Evolutionary conservation across 2,329 filamentous ascomycete species (phyloP).

Genomic region (Ophiocordyceps camponoti-leonardi): DNA sequence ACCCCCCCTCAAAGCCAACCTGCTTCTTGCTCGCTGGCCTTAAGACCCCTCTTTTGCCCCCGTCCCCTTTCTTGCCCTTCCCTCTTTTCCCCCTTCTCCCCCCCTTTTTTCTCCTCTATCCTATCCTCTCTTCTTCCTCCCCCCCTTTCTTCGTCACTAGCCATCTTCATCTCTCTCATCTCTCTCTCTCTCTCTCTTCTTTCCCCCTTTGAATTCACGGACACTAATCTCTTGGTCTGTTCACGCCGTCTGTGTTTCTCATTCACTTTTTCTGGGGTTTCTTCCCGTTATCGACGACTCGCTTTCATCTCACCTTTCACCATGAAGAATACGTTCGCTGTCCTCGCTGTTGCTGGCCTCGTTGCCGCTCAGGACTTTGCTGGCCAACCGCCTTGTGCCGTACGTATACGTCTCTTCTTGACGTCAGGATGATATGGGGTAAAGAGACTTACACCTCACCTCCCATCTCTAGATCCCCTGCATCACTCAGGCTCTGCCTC

Average conservation of each 20-base stretch:
- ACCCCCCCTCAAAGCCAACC: too few species aligned
- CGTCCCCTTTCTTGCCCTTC: not conserved
- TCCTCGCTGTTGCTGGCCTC: conserved; percentile 16
- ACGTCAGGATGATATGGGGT: not conserved
- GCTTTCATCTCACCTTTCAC: too few species aligned
- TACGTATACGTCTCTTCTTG: conserved; percentile 7
- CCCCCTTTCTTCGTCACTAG: not conserved
- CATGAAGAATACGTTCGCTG: conserved; percentile 22
- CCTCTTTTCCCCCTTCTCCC: too few species aligned
- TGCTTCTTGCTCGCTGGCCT: too few species aligned
- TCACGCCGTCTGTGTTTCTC: too few species aligned
- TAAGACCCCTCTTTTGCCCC: too few species aligned
- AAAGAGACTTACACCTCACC: not conserved
- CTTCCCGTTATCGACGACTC: too few species aligned
- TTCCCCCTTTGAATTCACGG: too few species aligned
- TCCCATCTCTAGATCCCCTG: conserved; percentile 12
- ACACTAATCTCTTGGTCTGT: not conserved
- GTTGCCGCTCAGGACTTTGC: conserved; percentile 20
- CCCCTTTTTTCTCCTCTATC: not conserved
- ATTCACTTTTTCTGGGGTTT: too few species aligned
- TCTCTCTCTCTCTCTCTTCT: too few species aligned
- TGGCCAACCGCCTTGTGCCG: conserved; percentile 20
- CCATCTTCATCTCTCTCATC: not conserved
- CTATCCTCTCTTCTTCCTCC: not conserved
- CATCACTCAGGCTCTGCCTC: conserved; percentile 15